Conservation (phyloP, 139 green algal genomes). For the Tetraselmis chui region DNA sequence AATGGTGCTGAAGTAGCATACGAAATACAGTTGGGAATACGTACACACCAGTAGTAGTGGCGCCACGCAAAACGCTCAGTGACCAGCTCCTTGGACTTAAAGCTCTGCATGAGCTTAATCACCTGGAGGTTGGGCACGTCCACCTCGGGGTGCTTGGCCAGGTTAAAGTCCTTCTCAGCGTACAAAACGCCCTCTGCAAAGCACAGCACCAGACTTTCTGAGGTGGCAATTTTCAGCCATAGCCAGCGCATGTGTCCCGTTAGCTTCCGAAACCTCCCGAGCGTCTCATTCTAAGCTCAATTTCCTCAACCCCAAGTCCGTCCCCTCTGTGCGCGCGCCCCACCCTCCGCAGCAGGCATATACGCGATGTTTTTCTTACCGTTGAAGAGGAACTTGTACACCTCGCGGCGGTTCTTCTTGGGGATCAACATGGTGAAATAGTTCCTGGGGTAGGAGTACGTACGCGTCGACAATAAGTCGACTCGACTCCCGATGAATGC, state of each 20-base stretch:
- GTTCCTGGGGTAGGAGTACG: slow-evolving; percentile 40
- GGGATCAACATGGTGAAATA: slow-evolving; percentile 89
- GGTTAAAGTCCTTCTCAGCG: slow-evolving; percentile 99
- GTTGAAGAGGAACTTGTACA: slow-evolving; percentile 99
- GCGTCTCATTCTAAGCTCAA: background rate
- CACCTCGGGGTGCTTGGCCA: slow-evolving; percentile 88
- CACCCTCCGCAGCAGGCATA: background rate
- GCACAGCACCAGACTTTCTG: background rate
- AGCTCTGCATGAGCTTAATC: slow-evolving; percentile 97
- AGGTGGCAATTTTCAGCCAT: background rate
- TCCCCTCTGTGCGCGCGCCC: background rate
- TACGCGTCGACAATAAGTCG: slow-evolving; percentile 77
- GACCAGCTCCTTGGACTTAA: slow-evolving; percentile 92
- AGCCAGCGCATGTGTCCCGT: background rate
- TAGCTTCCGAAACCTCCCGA: background rate
- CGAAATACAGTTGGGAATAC: no score
- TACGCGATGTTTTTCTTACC: no score
- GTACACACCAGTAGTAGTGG: slow-evolving; percentile 94
- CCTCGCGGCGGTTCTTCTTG: slow-evolving; percentile 95
- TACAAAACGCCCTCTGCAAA: slow-evolving; percentile 92
- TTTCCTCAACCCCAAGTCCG: no score
- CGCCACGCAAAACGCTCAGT: slow-evolving; percentile 95
- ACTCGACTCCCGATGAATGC: slow-evolving; percentile 79
- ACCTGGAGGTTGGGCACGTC: slow-evolving; percentile 93
- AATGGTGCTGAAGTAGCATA: no score